These are phyloP conservation scores for Trypanosoma rangeli DNA, from an alignment of 208 protist genomes.

Conservation along the genomic window DNA sequence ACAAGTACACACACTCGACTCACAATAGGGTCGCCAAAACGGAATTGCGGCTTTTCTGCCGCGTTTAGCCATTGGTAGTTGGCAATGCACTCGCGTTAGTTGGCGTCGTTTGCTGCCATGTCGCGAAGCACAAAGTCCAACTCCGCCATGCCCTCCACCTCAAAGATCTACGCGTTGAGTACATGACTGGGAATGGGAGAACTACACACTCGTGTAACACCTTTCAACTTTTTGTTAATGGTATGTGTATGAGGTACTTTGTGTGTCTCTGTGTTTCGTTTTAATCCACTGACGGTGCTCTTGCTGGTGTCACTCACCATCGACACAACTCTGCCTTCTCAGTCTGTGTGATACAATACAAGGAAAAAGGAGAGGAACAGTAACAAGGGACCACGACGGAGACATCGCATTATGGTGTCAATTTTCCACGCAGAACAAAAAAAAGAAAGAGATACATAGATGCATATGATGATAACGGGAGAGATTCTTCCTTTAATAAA, in stretches of 20 bases:
- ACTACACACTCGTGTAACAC: not conserved
- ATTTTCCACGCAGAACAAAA: not conserved
- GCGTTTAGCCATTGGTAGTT: conserved; percentile 42
- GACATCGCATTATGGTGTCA: not conserved
- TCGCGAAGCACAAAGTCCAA: conserved; percentile 55
- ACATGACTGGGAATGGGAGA: conserved; percentile 10
- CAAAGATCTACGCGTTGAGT: conserved; percentile 33
- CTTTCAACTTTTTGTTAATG: not conserved
- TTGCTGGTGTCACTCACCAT: not conserved
- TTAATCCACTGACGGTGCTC: not conserved
- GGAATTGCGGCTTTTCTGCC: conserved; percentile 26
- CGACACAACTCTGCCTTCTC: not conserved
- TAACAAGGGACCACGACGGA: not conserved
- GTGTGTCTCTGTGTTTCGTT: not conserved
- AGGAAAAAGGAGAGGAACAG: not conserved
- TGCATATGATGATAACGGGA: not conserved
- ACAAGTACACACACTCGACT: conserved; percentile 29
- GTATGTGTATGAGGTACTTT: not conserved
- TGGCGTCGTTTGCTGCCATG: not conserved
- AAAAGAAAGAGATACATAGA: not conserved
- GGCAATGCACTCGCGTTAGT: conserved; percentile 25
- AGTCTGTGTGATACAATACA: not conserved
- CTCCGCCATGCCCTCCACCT: conserved; percentile 22
- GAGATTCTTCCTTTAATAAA: not conserved
- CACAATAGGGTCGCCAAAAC: conserved; percentile 19